Percentiles rank a stretch among this genome's conserved stretches.
phyloP scores from a whole-genome alignment of 2,329 filamentous ascomycete genomes.

The Xylariaceae sp. region DNA sequence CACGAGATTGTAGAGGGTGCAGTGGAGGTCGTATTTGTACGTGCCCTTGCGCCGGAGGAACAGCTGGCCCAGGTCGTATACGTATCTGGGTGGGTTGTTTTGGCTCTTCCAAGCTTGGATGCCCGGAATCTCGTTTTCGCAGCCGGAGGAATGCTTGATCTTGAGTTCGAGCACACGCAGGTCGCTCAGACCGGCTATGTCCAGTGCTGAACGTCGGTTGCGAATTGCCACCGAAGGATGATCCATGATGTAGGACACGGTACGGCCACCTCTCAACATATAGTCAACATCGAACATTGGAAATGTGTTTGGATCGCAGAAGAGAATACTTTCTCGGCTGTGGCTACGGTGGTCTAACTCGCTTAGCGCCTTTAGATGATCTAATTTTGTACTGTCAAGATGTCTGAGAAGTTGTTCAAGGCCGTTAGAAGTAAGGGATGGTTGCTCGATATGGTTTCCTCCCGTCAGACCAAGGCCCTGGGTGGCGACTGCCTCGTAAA shows the following conservation, averaged over 20 bases:
- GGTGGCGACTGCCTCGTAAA: background rate
- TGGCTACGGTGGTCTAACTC: background rate
- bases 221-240: background rate
- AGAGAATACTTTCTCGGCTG: constrained; percentile 1
- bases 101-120: background rate
- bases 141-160: background rate
- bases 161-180: background rate
- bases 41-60: background rate
- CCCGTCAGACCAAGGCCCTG: background rate
- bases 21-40: background rate
- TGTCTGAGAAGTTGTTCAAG: background rate
- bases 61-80: constrained; percentile 10
- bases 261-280: background rate
- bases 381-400: background rate
- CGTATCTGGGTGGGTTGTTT: background rate
- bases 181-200: background rate
- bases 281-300: constrained; percentile 3
- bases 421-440: background rate
- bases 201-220: background rate
- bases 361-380: background rate
- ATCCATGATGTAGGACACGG: constrained; percentile 4
- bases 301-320: background rate
- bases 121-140: background rate
- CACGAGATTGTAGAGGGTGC: constrained; percentile 4
- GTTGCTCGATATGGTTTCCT: background rate